Evolutionary conservation across 768 basidiomycete genomes (phyloP), one percentile per base, ranked within the genome.

Genomic region (Pleurotus tuoliensis): DNA sequence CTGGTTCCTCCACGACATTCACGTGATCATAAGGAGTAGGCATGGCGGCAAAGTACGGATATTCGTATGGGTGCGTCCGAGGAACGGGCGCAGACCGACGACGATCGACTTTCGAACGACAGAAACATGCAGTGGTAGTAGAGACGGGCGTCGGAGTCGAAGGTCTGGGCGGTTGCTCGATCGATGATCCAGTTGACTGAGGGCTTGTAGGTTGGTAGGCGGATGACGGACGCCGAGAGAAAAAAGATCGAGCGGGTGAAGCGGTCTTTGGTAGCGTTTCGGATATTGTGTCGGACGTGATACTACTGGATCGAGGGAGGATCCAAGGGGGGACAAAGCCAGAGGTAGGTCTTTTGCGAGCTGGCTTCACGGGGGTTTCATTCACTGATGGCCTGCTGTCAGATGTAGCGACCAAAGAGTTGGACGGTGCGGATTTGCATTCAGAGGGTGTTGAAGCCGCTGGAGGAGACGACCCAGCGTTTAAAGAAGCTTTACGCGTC

Each of bases 41-140:
- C 51, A 53, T 53, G 41, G 51, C 51, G 22, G 51, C 51, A 25
- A 53, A 53, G 24, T 53, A 53, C 13, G 51, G 51, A 53, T 53
- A 53, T 40, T 53, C 51, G 20, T 53, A 53, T 18, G 51, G 51
- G 9, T 53, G 51, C 22, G 51, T 53, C 9, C 51, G 13, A 40
- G 51, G 51, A 15, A 53, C 39, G 39, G 51, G 51, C 51, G 51
- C 51, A 2, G 51, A 53, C 13, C 51, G 51, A 13, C 51, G 37
- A 18, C 51, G 51, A 41, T 53, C 51, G n/a, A 39, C 15, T 41
- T 53, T 53, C 9, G 30, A 34, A 15, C 51, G 51, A 37, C 37
- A 27, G 25, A 53, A 53, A n/a, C 51, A 13, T 39, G 18, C 15
- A 25, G 39, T 5, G 9, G 51, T 20, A n/a, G 37, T 39, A 30